These are phyloP conservation scores for Neurospora cerealis DNA, from an alignment of 495 filamentous ascomycete species.

Conservation along the genomic window DNA sequence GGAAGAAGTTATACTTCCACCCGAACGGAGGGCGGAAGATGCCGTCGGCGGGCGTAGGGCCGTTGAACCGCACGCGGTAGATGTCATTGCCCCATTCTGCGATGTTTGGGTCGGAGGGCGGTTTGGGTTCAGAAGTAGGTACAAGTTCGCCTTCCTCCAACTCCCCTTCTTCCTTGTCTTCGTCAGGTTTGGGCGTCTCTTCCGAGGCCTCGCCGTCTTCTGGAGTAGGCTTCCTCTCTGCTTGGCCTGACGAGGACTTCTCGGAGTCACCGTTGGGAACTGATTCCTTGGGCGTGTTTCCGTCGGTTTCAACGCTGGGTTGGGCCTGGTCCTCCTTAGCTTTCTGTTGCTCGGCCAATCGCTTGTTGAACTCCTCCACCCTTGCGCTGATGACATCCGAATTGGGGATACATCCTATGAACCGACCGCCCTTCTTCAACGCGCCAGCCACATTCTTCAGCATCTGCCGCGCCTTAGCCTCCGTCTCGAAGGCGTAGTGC, in stretches of 20 bases:
- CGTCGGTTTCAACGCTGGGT: not conserved
- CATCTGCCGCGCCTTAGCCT: constrained; percentile 83
- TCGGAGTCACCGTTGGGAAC: not conserved
- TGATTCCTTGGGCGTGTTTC: not conserved
- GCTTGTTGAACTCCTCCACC: constrained; percentile 52
- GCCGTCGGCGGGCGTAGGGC: constrained; percentile 64
- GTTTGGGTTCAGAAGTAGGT: not conserved
- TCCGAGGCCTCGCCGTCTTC: constrained; percentile 2
- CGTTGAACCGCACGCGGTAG: constrained; percentile 81
- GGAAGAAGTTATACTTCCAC: constrained; percentile 94
- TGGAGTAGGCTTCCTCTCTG: not conserved
- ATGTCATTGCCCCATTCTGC: constrained; percentile 88
- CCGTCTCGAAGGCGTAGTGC: constrained; percentile 95
- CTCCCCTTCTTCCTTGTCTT: constrained; percentile 37
- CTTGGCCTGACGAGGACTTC: not conserved
- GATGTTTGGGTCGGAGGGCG: constrained; percentile 11
- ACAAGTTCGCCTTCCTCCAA: constrained; percentile 32
- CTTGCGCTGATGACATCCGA: constrained; percentile 70
- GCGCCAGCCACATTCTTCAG: constrained; percentile 81
- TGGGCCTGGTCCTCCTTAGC: constrained; percentile 19
- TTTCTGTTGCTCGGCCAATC: constrained; percentile 43
- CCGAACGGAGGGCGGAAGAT: constrained; percentile 90
- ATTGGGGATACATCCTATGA: constrained; percentile 88
- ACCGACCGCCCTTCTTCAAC: constrained; percentile 86
- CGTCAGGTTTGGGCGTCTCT: not conserved